Percentiles rank a stretch among this genome's conserved stretches.
phyloP scores from a whole-genome alignment of 2,329 filamentous ascomycete species.

The Diplocarpon rosae region DNA sequence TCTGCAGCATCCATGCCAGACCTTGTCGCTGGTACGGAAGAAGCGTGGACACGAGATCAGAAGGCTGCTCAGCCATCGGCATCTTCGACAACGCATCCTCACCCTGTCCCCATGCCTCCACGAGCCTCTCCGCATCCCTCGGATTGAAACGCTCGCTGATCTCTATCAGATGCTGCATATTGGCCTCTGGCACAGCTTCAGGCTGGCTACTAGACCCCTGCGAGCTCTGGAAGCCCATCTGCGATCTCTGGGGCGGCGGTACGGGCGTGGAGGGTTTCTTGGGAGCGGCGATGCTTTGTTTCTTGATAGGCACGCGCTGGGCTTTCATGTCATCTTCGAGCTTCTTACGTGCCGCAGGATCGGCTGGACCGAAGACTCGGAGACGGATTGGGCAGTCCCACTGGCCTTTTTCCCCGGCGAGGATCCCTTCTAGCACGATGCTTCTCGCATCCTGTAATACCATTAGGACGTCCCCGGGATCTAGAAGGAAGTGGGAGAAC shows the following conservation, averaged over 20 bases:
- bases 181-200: conserved; percentile 11
- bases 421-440: conserved; percentile 55
- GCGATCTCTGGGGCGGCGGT: conserved; percentile 33
- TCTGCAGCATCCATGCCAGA: conserved; percentile 68
- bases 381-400: conserved; percentile 67
- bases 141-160: conserved; percentile 56
- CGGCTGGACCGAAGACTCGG: conserved; percentile 56
- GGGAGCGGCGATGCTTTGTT: conserved; percentile 27
- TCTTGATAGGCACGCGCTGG: conserved; percentile 46
- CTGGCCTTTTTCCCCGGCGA: conserved; percentile 52
- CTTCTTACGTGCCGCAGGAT: conserved; percentile 37
- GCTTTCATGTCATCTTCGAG: conserved; percentile 52
- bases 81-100: conserved; percentile 61
- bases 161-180: conserved; percentile 46
- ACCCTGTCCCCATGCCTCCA: conserved; percentile 37
- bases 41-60: conserved; percentile 51
- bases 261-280: conserved; percentile 29
- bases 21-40: conserved; percentile 73
- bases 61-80: conserved; percentile 61
- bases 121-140: conserved; percentile 59
- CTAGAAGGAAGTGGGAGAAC: conserved; percentile 17
- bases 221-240: conserved; percentile 17
- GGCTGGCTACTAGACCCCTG: conserved; percentile 12
- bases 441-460: conserved; percentile 38
- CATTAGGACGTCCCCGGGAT: conserved; percentile 2